Percentiles rank a stretch among this genome's conserved stretches.
Evolutionary conservation across 2,329 filamentous ascomycete genomes (phyloP).

Genomic region (Dryadomyces quercus-mongolicae): DNA sequence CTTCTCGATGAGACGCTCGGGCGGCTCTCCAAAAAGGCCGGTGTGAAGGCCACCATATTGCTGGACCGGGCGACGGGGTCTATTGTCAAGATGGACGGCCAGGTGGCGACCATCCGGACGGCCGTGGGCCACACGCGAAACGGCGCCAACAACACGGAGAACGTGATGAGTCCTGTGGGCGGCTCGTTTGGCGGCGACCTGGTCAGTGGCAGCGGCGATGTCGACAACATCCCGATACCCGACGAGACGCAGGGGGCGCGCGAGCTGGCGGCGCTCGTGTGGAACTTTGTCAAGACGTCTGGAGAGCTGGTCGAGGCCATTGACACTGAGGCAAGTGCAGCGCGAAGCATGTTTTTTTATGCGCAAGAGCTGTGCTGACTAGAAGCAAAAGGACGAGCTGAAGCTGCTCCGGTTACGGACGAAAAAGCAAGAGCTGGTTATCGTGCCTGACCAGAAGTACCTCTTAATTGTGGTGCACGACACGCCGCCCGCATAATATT

Average conservation of each 20-base stretch:
- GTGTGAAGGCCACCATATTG: slow-evolving; percentile 66
- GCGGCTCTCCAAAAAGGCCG: slow-evolving; percentile 63
- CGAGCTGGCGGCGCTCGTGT: slow-evolving; percentile 65
- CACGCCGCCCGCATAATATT: slow-evolving; percentile 52
- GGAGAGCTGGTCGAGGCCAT: slow-evolving; percentile 59
- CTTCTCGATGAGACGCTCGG: slow-evolving; percentile 53
- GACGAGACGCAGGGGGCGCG: slow-evolving; percentile 39
- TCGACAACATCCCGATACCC: slow-evolving; percentile 6
- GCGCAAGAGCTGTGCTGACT: background rate
- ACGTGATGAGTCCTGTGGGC: background rate
- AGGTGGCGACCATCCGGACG: slow-evolving; percentile 46
- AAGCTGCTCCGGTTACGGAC: slow-evolving; percentile 66
- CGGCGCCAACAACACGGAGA: slow-evolving; percentile 1
- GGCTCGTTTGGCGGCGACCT: slow-evolving; percentile 32
- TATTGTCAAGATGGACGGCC: slow-evolving; percentile 63
- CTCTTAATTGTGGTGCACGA: slow-evolving; percentile 71
- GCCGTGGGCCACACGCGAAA: slow-evolving; percentile 14
- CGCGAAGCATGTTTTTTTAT: background rate
- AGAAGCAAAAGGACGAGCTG: slow-evolving; percentile 49
- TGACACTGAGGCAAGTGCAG: slow-evolving; percentile 48
- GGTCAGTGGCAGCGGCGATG: slow-evolving; percentile 2
- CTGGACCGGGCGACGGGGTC: slow-evolving; percentile 60
- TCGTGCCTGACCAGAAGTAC: slow-evolving; percentile 71
- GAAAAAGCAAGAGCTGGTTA: slow-evolving; percentile 76
- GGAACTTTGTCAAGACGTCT: slow-evolving; percentile 60